phyloP scores from a whole-genome alignment of 2,329 filamentous ascomycete genomes.

The Immersiporthe knoxdaviesiana region DNA sequence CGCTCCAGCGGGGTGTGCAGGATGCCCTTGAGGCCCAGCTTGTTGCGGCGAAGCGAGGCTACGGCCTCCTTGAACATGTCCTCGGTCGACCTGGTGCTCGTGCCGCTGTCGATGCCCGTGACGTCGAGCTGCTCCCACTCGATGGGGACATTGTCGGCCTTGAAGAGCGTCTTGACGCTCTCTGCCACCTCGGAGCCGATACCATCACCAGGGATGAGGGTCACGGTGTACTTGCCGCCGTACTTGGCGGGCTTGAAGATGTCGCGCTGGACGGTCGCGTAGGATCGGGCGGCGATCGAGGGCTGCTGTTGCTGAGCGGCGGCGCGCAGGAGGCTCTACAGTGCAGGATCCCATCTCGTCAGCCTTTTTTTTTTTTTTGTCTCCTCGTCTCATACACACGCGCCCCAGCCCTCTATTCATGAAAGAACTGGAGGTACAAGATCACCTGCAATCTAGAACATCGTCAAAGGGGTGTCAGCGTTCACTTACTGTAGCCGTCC shows the following conservation, averaged over 20 bases:
- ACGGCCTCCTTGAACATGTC: constrained; percentile 95
- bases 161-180: constrained; percentile 97
- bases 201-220: constrained; percentile 97
- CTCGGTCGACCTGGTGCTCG: constrained; percentile 74
- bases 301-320: constrained; percentile 51
- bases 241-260: constrained; percentile 99
- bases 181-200: constrained; percentile 97
- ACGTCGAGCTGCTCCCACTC: constrained; percentile 98
- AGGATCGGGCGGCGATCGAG: constrained; percentile 52
- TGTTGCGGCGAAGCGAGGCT: constrained; percentile 95
- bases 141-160: constrained; percentile 94
- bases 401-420: too few relatives aligned
- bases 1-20: constrained; percentile 96
- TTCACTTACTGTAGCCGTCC: constrained; percentile 61
- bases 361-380: too few relatives aligned
- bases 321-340: constrained; percentile 56
- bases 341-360: constrained; percentile 20
- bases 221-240: constrained; percentile 99
- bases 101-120: constrained; percentile 80
- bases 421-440: not conserved
- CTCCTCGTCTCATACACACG: not conserved
- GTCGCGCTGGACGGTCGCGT: constrained; percentile 87
- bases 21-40: constrained; percentile 98
- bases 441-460: not conserved
- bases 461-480: not conserved